Evolutionary conservation across 1,284 basidiomycete genomes (phyloP), one percentile per base, ranked within the genome.

Genomic region (Austropuccinia psidii): DNA sequence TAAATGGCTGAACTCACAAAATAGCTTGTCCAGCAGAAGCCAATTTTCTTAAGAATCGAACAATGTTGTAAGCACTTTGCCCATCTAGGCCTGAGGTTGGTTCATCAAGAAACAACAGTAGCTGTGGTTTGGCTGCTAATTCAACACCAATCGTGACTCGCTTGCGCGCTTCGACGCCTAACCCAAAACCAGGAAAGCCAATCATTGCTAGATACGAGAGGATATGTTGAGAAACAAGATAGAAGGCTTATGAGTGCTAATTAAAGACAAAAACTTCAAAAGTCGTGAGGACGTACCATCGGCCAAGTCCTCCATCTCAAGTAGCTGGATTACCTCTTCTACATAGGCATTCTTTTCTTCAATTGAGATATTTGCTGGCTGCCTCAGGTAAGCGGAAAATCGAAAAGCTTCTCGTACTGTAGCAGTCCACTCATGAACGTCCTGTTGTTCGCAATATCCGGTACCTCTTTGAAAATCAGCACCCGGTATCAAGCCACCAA

Each of bases 1-100:
- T 88, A 60, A 90, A 85, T 17, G 91, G 89, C 79, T 35, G 64
- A 74, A 1, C 82, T 82, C 85, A 89, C 83, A 82, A 89, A 81
- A 82, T 77, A 29, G 90, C 90, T 81, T 93, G 91, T 3, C 93
- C 93, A 74, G 87, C 87, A 75, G 89, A 85, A 11, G 91, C 89
- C n/a, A 94, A 85, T 75, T 88, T 86, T 33, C 88, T 85, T 60
- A 94, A 83, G 79, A 94, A 89, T 0, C 85, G 83, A 66, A 91
- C 84, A 77, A 95, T 91, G 13, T 88, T 88, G 89, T 89, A 93
- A 0, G 93, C 91, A 58, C 87, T 89, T 79, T 93, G 91, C 1
- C 90, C 91, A 79, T 94, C 91, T 31, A 94, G 83, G 57, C 92
- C 91, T 13, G 89, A 90, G 0, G 89, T 90, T 50, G 76, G 80